A percentile compares a stretch with the other conserved stretches of the same genome.
phyloP scores from a whole-genome alignment of 139 green algal species.

The Chlamydomonas sphaeroides region DNA sequence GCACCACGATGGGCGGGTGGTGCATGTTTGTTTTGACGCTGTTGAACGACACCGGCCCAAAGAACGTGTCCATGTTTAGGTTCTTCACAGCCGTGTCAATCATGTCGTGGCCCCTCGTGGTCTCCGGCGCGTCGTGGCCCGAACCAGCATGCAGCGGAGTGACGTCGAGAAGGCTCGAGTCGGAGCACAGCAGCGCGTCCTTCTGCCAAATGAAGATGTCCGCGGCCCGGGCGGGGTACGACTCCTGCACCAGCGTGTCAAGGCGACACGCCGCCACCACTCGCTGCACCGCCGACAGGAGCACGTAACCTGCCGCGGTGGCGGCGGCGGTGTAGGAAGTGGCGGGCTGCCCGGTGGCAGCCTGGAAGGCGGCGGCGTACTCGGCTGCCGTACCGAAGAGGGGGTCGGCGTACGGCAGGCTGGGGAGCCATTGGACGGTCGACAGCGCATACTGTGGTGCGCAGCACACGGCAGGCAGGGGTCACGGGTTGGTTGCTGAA shows the following conservation, averaged over 20 bases:
- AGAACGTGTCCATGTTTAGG: slow-evolving; percentile 4
- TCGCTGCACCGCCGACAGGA: slow-evolving; percentile 6
- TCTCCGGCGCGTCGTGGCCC: too few species aligned
- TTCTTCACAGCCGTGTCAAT: neutral
- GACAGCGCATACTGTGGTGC: slow-evolving; percentile 13
- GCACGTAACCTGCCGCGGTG: slow-evolving; percentile 5
- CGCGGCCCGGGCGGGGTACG: neutral
- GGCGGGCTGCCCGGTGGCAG: neutral
- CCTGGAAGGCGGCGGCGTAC: neutral
- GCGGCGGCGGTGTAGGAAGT: slow-evolving; percentile 17
- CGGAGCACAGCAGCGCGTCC: neutral
- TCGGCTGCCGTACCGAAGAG: neutral
- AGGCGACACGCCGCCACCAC: neutral
- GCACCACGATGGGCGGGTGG: slow-evolving; percentile 1
- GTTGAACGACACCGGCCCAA: slow-evolving; percentile 2
- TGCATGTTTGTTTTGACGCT: neutral
- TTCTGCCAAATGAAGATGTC: neutral
- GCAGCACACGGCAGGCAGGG: too few species aligned
- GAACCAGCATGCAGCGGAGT: too few species aligned
- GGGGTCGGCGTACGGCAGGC: slow-evolving; percentile 18
- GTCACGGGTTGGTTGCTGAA: too few species aligned
- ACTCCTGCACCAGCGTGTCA: neutral
- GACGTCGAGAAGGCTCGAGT: neutral
- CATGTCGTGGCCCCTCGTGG: too few species aligned
- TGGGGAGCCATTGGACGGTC: slow-evolving; percentile 25